phyloP scores from a whole-genome alignment of 2,329 filamentous ascomycete genomes.

The Penicillium sp. region DNA sequence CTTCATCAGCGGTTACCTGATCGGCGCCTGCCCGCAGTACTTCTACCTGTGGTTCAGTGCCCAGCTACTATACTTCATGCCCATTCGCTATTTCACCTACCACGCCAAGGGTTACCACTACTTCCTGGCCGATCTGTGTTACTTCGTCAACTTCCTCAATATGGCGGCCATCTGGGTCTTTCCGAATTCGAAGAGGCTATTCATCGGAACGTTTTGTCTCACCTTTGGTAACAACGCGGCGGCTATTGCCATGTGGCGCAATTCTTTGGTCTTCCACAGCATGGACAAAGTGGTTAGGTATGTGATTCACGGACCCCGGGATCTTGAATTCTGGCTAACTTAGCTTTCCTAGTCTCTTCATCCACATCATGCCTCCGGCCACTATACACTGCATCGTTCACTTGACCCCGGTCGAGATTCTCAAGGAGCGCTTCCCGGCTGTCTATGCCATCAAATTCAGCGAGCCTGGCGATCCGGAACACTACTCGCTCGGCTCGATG shows the following conservation, averaged over 20 bases:
- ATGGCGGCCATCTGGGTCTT: conserved; percentile 86
- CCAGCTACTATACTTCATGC: conserved; percentile 94
- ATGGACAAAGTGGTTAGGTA: conserved; percentile 93
- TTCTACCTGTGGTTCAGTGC: conserved; percentile 92
- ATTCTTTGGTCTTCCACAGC: conserved; percentile 96
- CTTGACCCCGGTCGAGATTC: conserved; percentile 64
- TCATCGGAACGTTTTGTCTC: conserved; percentile 88
- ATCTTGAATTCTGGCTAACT: neutral
- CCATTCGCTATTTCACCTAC: conserved; percentile 88
- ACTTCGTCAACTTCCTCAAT: conserved; percentile 90
- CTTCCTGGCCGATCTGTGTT: conserved; percentile 94
- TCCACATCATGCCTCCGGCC: conserved; percentile 97
- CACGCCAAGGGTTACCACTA: conserved; percentile 92
- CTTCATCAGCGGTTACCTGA: conserved; percentile 90
- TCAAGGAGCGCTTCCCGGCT: conserved; percentile 74
- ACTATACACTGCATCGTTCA: conserved; percentile 92
- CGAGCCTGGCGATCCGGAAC: conserved; percentile 67
- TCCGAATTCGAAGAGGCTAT: conserved; percentile 82
- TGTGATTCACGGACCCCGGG: conserved; percentile 12
- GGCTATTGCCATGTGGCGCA: conserved; percentile 98
- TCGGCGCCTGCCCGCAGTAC: conserved; percentile 78
- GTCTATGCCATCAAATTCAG: conserved; percentile 76
- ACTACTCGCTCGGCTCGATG: conserved; percentile 81
- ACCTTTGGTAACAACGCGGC: conserved; percentile 96
- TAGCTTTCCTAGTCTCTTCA: conserved; percentile 67